Conservation (phyloP, 805 yeast species). For the Pichia kluyveri region DNA sequence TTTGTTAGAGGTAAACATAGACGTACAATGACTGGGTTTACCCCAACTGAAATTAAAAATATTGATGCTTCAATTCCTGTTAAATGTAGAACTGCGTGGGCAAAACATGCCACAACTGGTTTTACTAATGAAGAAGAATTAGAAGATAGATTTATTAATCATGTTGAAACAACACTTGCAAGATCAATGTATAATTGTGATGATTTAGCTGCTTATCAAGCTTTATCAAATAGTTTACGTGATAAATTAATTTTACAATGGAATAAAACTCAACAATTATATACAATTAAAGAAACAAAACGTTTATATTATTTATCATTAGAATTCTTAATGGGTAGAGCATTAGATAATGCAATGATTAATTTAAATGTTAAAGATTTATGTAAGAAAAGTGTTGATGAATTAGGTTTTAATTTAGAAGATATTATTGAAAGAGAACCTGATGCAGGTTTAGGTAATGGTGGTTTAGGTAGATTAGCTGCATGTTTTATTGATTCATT, state of each 20-base stretch:
- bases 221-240: slow-evolving; percentile 69
- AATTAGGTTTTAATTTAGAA: slow-evolving; percentile 81
- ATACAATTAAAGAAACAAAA: slow-evolving; percentile 75
- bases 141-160: slow-evolving; percentile 62
- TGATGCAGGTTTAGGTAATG: slow-evolving; percentile 92
- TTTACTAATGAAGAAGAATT: slow-evolving; percentile 45
- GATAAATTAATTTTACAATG: slow-evolving; percentile 78
- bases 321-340: slow-evolving; percentile 91
- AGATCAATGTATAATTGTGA: slow-evolving; percentile 89
- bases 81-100: slow-evolving; percentile 71
- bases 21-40: slow-evolving; percentile 82
- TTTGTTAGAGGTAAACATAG: slow-evolving; percentile 32
- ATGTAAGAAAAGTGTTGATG: slow-evolving; percentile 47
- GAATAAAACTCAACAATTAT: slow-evolving; percentile 89
- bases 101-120: slow-evolving; percentile 50
- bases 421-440: slow-evolving; percentile 81
- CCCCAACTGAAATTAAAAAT: slow-evolving; percentile 80
- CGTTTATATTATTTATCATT: slow-evolving; percentile 79
- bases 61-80: slow-evolving; percentile 78
- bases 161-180: slow-evolving; percentile 88
- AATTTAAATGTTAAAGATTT: slow-evolving; percentile 62
- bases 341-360: slow-evolving; percentile 87
- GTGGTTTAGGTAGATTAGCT: slow-evolving; percentile 90
- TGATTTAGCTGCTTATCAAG: slow-evolving; percentile 85
- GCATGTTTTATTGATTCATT: slow-evolving; percentile 90